Conservation (phyloP, 1,284 basidiomycete genomes). For the Boletus semigastroideus region DNA sequence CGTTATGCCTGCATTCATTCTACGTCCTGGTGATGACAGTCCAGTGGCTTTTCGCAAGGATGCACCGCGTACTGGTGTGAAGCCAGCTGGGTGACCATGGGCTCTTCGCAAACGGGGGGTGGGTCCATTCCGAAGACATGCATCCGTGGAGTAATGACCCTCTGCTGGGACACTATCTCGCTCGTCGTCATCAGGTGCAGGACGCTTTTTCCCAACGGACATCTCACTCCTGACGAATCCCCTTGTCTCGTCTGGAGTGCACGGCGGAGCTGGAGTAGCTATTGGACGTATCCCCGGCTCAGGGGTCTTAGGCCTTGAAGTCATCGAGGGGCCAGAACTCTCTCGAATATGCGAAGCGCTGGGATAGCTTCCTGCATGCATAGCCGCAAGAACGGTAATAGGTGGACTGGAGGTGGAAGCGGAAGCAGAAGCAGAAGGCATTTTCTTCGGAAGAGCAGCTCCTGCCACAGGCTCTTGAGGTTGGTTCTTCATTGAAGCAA, state of each 20-base stretch:
- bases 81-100: slow-evolving; percentile 60
- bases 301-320: slow-evolving; percentile 53
- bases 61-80: slow-evolving; percentile 65
- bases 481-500: slow-evolving; percentile 51
- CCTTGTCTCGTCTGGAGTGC: slow-evolving; percentile 34
- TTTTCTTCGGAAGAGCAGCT: slow-evolving; percentile 10
- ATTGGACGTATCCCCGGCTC: slow-evolving; percentile 25
- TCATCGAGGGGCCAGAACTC: slow-evolving; percentile 44
- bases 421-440: neutral
- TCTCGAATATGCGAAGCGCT: slow-evolving; percentile 31
- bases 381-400: neutral
- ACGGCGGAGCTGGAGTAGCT: slow-evolving; percentile 3
- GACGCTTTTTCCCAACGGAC: slow-evolving; percentile 60
- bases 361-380: neutral
- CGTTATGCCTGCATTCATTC: slow-evolving; percentile 30
- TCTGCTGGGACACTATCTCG: slow-evolving; percentile 51
- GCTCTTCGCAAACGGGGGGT: slow-evolving; percentile 59
- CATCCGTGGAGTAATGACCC: slow-evolving; percentile 48
- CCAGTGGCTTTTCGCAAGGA: slow-evolving; percentile 39
- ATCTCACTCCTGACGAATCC: slow-evolving; percentile 40
- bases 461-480: slow-evolving; percentile 11
- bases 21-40: slow-evolving; percentile 47
- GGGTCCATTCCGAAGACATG: slow-evolving; percentile 46
- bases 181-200: slow-evolving; percentile 72
- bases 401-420: slow-evolving; percentile 2